Conservation (phyloP, 306 rosid species). For the Quercus ilex region DNA sequence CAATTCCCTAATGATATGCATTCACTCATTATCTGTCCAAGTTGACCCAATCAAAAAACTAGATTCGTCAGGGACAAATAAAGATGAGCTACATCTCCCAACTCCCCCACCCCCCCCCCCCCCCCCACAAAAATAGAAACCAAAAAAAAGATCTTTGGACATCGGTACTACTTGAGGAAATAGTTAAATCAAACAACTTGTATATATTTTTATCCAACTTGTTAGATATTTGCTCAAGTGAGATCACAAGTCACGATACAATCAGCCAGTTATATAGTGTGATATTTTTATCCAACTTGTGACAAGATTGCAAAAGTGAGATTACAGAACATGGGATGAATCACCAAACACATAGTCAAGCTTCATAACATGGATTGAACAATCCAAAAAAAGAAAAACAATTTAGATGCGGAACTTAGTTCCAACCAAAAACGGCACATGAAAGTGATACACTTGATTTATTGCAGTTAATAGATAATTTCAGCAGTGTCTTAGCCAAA, state of each 20-base stretch:
- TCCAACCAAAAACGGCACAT: background rate
- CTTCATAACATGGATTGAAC: background rate
- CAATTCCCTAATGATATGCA: constrained; percentile 17
- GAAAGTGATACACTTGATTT: background rate
- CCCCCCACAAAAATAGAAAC: too few species aligned
- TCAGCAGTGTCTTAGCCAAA: background rate
- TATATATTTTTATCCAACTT: background rate
- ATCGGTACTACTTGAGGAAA: background rate
- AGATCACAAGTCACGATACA: background rate
- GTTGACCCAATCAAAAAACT: constrained; percentile 41
- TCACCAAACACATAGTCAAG: background rate
- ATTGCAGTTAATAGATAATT: background rate
- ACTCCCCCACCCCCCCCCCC: too few species aligned
- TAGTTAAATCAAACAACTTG: background rate
- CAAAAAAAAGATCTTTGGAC: background rate
- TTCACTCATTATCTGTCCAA: constrained; percentile 23
- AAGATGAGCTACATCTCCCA: background rate
- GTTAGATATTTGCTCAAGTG: background rate
- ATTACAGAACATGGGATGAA: background rate
- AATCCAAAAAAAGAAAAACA: background rate
- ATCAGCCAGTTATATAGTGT: background rate
- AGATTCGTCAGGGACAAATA: constrained; percentile 22
- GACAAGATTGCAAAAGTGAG: background rate
- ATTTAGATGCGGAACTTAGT: background rate
- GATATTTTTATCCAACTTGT: background rate